Evolutionary conservation across 2,329 filamentous ascomycete genomes (phyloP).

Genomic region (Botrytis galanthina): DNA sequence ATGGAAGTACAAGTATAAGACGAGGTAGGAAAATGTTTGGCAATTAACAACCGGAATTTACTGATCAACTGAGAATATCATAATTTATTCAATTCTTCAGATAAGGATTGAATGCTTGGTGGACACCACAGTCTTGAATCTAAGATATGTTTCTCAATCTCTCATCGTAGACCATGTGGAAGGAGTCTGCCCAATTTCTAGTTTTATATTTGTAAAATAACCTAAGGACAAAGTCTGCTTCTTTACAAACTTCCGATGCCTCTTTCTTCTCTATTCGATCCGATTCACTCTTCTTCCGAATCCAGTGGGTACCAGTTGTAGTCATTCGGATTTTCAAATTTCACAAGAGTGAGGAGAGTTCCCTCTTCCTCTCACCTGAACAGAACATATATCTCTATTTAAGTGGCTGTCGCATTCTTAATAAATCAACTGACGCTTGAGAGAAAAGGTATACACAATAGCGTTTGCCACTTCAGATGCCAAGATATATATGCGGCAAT

Average conservation of each 20-base stretch:
- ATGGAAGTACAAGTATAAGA: too few species aligned
- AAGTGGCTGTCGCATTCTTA: too few species aligned
- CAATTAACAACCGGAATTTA: too few species aligned
- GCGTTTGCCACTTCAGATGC: too few species aligned
- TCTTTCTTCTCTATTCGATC: too few species aligned
- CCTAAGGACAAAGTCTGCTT: neutral
- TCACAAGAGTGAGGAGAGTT: neutral
- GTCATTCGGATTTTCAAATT: neutral
- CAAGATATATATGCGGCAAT: too few species aligned
- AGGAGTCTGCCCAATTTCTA: neutral
- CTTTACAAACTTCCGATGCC: neutral
- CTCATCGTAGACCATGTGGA: neutral
- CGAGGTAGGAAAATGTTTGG: too few species aligned
- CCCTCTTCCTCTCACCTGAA: too few species aligned
- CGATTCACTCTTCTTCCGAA: neutral
- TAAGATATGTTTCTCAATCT: rapidly evolving
- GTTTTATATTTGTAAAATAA: neutral
- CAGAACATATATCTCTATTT: neutral
- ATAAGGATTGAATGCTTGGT: neutral
- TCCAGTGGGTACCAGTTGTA: neutral
- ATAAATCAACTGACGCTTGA: too few species aligned
- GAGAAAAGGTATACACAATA: too few species aligned
- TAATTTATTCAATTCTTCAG: neutral
- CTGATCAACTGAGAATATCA: neutral
- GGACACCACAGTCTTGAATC: neutral